Percentiles rank a stretch among this genome's conserved stretches.
Evolutionary conservation across 1,284 basidiomycete species (phyloP).

Genomic region (Baeospora myosura): DNA sequence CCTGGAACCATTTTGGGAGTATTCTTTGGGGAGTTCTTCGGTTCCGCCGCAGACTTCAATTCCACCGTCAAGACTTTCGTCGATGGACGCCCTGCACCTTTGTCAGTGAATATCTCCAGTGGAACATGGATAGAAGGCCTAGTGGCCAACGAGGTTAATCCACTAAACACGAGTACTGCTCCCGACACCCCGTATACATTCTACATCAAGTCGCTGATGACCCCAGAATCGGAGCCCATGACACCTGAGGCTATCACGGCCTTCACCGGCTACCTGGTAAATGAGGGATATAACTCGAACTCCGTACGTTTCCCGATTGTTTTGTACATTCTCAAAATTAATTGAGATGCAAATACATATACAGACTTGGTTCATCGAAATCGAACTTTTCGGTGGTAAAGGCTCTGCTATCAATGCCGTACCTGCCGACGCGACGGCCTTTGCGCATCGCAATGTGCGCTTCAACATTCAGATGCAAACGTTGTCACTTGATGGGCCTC

Average conservation of each 20-base stretch:
- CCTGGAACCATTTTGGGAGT: slow-evolving; percentile 11
- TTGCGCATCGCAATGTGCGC: slow-evolving; percentile 28
- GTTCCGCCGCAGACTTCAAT: slow-evolving; percentile 13
- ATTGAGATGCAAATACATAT: background rate
- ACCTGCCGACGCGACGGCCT: slow-evolving; percentile 28
- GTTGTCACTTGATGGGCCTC: too few relatives aligned
- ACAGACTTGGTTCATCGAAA: slow-evolving; percentile 34
- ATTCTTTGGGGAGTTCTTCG: slow-evolving; percentile 13
- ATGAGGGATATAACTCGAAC: slow-evolving; percentile 23
- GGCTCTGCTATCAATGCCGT: slow-evolving; percentile 34
- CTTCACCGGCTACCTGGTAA: slow-evolving; percentile 27
- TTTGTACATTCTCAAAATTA: background rate
- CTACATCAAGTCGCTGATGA: slow-evolving; percentile 40
- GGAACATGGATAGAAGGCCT: slow-evolving; percentile 12
- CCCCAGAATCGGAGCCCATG: slow-evolving; percentile 26
- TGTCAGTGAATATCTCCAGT: slow-evolving; percentile 3
- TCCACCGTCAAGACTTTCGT: slow-evolving; percentile 22
- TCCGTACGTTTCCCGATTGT: slow-evolving; percentile 18
- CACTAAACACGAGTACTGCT: slow-evolving; percentile 23
- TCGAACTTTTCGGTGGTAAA: slow-evolving; percentile 34
- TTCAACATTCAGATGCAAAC: slow-evolving; percentile 39
- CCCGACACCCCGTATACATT: slow-evolving; percentile 33
- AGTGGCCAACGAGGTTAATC: slow-evolving; percentile 3
- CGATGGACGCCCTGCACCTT: slow-evolving; percentile 14
- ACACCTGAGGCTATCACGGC: slow-evolving; percentile 23